phyloP scores from a whole-genome alignment of 129 eudicot species.

The Centrapalus pauciflorus region DNA sequence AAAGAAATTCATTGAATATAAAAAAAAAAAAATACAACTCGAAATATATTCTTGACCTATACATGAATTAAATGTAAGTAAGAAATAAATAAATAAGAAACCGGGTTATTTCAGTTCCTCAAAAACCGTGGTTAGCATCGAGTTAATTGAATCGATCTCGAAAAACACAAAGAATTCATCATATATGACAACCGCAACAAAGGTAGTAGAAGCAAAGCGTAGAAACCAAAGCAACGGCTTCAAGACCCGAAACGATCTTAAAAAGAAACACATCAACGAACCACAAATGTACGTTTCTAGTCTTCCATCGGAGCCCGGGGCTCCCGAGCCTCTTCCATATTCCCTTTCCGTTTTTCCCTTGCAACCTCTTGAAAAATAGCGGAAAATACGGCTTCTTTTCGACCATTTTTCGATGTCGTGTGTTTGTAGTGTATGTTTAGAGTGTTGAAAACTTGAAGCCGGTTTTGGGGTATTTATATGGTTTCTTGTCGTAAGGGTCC shows the following conservation, averaged over 20 bases:
- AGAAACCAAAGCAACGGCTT: conserved; percentile 50
- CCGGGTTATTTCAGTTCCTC: background rate
- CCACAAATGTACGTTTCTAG: conserved; percentile 33
- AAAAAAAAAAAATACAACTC: background rate
- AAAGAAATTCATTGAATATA: no score
- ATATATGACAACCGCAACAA: conserved; percentile 60
- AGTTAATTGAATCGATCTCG: background rate
- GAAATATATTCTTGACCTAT: background rate
- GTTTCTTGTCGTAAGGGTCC: conserved; percentile 3
- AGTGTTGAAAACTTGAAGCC: background rate
- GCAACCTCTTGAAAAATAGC: conserved; percentile 35
- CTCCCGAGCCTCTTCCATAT: conserved; percentile 29
- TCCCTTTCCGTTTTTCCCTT: conserved; percentile 25
- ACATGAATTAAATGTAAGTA: background rate
- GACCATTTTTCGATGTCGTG: background rate
- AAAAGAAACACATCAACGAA: conserved; percentile 50
- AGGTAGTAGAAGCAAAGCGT: conserved; percentile 59
- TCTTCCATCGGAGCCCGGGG: conserved; percentile 44
- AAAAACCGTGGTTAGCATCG: background rate
- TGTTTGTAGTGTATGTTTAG: background rate
- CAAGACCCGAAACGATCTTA: conserved; percentile 46
- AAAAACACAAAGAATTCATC: conserved; percentile 8
- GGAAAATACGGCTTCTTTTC: conserved; percentile 22
- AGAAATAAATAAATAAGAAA: conserved; percentile 2
- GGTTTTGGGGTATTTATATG: conserved; percentile 13